Evolutionary conservation across 768 basidiomycete species (phyloP).

Genomic region (Lactifluus subvellereus): DNA sequence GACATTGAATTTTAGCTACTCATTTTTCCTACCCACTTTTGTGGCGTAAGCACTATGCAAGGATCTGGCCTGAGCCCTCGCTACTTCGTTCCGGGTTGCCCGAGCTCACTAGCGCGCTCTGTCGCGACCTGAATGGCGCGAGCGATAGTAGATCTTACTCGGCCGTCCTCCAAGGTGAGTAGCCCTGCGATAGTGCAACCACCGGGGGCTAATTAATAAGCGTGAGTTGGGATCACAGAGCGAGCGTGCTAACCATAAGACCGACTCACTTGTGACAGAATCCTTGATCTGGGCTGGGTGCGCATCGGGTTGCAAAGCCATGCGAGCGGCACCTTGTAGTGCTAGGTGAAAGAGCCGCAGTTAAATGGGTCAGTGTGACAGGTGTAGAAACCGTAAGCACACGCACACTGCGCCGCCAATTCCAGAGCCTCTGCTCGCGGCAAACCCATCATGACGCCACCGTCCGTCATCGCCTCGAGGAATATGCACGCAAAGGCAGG

Average conservation of each 20-base stretch:
- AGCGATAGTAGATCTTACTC: conserved; percentile 90
- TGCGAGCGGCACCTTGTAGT: conserved; percentile 92
- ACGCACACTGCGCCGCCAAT: conserved; percentile 88
- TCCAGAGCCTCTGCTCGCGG: conserved; percentile 92
- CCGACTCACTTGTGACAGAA: conserved; percentile 82
- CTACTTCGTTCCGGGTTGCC: conserved; percentile 57
- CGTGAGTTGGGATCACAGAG: background rate
- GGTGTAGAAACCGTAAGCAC: background rate
- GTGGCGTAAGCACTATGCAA: background rate
- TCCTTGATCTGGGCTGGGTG: conserved; percentile 98
- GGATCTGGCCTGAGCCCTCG: background rate
- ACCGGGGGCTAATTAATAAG: conserved; percentile 66
- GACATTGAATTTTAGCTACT: background rate
- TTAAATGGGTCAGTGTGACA: background rate
- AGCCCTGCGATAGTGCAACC: conserved; percentile 99
- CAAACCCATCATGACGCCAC: conserved; percentile 99
- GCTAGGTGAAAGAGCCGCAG: conserved; percentile 41
- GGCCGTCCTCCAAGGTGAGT: conserved; percentile 88
- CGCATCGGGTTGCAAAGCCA: conserved; percentile 82
- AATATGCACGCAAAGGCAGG: conserved; percentile 97
- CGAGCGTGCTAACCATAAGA: background rate
- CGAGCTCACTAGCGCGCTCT: conserved; percentile 79
- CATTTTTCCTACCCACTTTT: background rate
- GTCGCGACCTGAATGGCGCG: conserved; percentile 93
- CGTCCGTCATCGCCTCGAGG: conserved; percentile 97